Evolutionary conservation across 2,329 filamentous ascomycete genomes (phyloP).

Genomic region (Taxawa tesnikishii): DNA sequence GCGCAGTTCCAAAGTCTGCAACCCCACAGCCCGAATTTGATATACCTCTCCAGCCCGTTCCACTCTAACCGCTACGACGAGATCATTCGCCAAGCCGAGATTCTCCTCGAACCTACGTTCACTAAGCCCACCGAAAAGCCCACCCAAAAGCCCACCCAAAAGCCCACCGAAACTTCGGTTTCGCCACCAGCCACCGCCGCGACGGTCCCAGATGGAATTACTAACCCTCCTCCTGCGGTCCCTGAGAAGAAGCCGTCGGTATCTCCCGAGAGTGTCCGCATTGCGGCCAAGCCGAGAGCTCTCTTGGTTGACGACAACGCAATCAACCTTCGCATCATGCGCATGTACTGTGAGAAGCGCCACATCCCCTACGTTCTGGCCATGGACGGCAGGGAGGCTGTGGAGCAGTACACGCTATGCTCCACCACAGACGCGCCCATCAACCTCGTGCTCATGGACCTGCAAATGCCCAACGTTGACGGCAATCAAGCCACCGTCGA

Average conservation of each 20-base stretch:
- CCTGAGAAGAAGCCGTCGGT: not conserved
- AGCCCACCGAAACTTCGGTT: not conserved
- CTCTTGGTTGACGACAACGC: slow-evolving; percentile 38
- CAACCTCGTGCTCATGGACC: slow-evolving; percentile 30
- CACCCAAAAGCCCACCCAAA: not conserved
- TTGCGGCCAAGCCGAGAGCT: slow-evolving; percentile 12
- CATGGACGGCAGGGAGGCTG: slow-evolving; percentile 31
- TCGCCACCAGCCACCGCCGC: not conserved
- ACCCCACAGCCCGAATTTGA: slow-evolving; percentile 12
- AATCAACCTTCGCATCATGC: slow-evolving; percentile 36
- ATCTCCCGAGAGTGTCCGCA: too few species aligned
- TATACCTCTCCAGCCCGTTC: slow-evolving; percentile 17
- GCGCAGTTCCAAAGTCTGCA: slow-evolving; percentile 11
- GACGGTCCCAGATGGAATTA: not conserved
- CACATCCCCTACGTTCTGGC: slow-evolving; percentile 30
- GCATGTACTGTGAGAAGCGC: slow-evolving; percentile 34
- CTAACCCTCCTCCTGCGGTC: not conserved
- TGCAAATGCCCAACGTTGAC: slow-evolving; percentile 33
- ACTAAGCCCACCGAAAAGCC: not conserved
- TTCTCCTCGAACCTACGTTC: too few species aligned
- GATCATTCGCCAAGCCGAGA: slow-evolving; percentile 9
- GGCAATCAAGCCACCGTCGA: slow-evolving; percentile 26
- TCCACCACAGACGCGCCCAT: slow-evolving; percentile 18
- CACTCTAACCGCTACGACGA: slow-evolving; percentile 11
- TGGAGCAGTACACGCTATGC: slow-evolving; percentile 21